Conservation (phyloP, 164 flowering plant genomes). For the Vitis vinifera region ASM3070453v1 NC_081811.1:3852501-3853000, state of each 20-base stretch:
- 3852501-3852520: slow-evolving; percentile 65
- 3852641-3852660: slow-evolving; percentile 83
- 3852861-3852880: slow-evolving; percentile 60
- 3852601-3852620: slow-evolving; percentile 94
- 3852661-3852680: slow-evolving; percentile 64
- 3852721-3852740: slow-evolving; percentile 55
- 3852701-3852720: slow-evolving; percentile 75
- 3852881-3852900: slow-evolving; percentile 60
- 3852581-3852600: slow-evolving; percentile 73
- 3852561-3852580: slow-evolving; percentile 80
- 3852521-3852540: slow-evolving; percentile 67
- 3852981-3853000: slow-evolving; percentile 97
- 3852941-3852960: slow-evolving; percentile 54
- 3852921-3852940: slow-evolving; percentile 20
- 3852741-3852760: slow-evolving; percentile 39
- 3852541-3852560: slow-evolving; percentile 65
- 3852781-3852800: slow-evolving; percentile 96
- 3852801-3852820: slow-evolving; percentile 93
- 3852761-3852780: slow-evolving; percentile 40
- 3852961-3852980: slow-evolving; percentile 81
- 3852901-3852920: slow-evolving; percentile 79
- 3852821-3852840: slow-evolving; percentile 73
- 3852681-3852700: slow-evolving; percentile 75
- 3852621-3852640: slow-evolving; percentile 65
- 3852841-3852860: slow-evolving; percentile 49